A percentile compares a stretch with the other conserved stretches of the same genome.
Evolutionary conservation across 23 red algal genomes (phyloP).

Genomic region (Pyropia yezoensis): DNA sequence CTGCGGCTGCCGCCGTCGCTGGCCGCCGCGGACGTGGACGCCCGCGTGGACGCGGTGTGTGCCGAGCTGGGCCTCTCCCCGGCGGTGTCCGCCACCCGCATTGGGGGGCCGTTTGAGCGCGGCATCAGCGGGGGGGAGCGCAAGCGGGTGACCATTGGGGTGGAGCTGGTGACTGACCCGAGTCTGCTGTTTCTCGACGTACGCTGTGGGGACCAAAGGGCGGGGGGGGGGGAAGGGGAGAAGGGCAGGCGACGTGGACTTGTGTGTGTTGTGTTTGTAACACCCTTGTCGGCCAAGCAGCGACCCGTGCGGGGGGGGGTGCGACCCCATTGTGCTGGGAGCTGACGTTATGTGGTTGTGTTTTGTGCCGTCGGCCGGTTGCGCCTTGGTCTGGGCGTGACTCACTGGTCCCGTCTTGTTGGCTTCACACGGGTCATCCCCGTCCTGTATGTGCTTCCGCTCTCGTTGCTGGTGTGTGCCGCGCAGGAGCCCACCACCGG

Average conservation of each 20-base stretch:
- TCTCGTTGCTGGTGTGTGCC: too few relatives aligned
- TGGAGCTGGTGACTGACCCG: constrained; percentile 88
- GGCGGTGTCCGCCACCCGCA: constrained; percentile 47
- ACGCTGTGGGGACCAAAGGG: background rate
- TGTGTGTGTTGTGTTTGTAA: too few relatives aligned
- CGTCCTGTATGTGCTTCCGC: too few relatives aligned
- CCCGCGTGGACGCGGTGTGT: constrained; percentile 52
- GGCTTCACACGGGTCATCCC: too few relatives aligned
- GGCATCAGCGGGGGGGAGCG: constrained; percentile 91
- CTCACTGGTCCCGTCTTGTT: too few relatives aligned
- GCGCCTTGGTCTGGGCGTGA: too few relatives aligned
- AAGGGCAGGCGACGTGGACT: too few relatives aligned
- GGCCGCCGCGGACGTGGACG: constrained; percentile 40
- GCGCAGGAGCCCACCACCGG: constrained; percentile 73
- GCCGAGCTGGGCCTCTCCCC: constrained; percentile 63
- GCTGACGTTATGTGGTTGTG: background rate
- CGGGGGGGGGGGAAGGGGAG: too few relatives aligned
- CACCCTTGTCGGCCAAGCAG: too few relatives aligned
- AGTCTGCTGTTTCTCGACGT: constrained; percentile 68
- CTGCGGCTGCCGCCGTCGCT: constrained; percentile 63
- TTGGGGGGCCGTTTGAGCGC: constrained; percentile 66
- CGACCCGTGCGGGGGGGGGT: background rate
- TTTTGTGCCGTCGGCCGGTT: background rate
- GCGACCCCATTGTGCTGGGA: background rate
- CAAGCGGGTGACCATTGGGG: constrained; percentile 91